Conservation (phyloP, 106 monocot genomes). For the Acorus calamus region DNA sequence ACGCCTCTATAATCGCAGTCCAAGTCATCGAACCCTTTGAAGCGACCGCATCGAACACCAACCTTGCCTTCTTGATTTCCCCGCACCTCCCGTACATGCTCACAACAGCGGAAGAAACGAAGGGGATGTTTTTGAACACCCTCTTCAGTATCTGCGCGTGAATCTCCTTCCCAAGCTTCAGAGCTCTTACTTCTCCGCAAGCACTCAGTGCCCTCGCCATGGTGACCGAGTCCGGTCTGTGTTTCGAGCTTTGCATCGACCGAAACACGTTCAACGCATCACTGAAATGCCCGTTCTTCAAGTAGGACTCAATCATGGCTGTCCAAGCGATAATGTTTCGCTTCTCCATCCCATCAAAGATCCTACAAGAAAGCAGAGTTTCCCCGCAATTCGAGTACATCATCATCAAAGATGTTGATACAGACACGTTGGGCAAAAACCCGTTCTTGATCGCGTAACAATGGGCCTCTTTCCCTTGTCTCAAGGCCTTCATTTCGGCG, state of each 20-base stretch:
- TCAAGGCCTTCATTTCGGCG: constrained; percentile 43
- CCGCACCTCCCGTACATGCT: constrained; percentile 19
- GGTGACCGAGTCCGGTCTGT: constrained; percentile 49
- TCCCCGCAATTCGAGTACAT: constrained; percentile 56
- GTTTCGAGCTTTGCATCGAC: constrained; percentile 37
- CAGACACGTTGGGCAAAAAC: constrained; percentile 64
- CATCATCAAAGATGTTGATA: constrained; percentile 66
- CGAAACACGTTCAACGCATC: constrained; percentile 52
- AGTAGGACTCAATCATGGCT: constrained; percentile 64
- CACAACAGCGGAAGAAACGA: constrained; percentile 17
- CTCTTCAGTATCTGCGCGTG: constrained; percentile 43
- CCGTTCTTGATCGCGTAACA: constrained; percentile 44
- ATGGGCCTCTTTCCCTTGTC: constrained; percentile 72
- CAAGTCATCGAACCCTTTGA: constrained; percentile 26
- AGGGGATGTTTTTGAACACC: constrained; percentile 10
- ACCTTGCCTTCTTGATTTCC: constrained; percentile 4
- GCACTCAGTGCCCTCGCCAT: constrained; percentile 42
- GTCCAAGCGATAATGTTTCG: constrained; percentile 86
- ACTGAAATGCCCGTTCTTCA: constrained; percentile 30
- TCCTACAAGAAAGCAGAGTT: constrained; percentile 36
- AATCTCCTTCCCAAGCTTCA: constrained; percentile 65
- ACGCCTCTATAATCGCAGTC: constrained; percentile 19
- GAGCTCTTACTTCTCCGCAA: constrained; percentile 28
- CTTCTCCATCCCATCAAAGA: constrained; percentile 49
- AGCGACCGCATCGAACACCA: constrained; percentile 9